Percentiles rank a stretch among this genome's conserved stretches.
Conservation (phyloP, 257 asterid species). For the Gentiana macrophylla region DNA sequence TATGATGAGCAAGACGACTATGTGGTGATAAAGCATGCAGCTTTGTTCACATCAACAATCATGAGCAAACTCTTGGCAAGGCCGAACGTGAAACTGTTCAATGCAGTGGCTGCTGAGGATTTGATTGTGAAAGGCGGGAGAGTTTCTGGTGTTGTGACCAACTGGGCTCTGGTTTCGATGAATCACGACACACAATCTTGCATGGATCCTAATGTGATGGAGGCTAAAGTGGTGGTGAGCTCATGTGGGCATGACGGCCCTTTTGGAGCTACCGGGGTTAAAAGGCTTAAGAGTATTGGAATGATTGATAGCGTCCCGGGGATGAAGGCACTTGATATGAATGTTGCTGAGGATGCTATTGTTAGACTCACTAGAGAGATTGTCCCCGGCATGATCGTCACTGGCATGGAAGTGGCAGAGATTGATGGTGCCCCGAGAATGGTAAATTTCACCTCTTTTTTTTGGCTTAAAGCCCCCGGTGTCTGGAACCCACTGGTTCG, state of each 20-base stretch:
- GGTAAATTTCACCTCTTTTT: conserved; percentile 24
- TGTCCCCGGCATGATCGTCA: conserved; percentile 78
- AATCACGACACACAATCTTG: conserved; percentile 75
- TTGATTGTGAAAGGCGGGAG: conserved; percentile 52
- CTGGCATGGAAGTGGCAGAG: conserved; percentile 86
- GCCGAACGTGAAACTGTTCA: conserved; percentile 68
- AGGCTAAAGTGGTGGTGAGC: conserved; percentile 62
- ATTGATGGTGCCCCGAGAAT: conserved; percentile 77
- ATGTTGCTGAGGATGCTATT: conserved; percentile 70
- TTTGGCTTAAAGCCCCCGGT: no score
- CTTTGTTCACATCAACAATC: conserved; percentile 68
- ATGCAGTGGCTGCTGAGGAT: conserved; percentile 72
- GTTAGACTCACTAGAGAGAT: conserved; percentile 64
- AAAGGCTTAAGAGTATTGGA: conserved; percentile 59
- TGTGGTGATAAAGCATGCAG: conserved; percentile 70
- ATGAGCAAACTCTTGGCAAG: conserved; percentile 67
- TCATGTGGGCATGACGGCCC: conserved; percentile 80
- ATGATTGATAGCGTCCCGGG: conserved; percentile 69
- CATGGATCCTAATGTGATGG: conserved; percentile 77
- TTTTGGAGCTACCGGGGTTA: conserved; percentile 71
- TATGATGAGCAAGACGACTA: conserved; percentile 64
- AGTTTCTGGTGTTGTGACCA: conserved; percentile 61
- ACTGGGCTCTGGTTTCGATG: conserved; percentile 70
- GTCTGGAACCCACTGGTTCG: no score
- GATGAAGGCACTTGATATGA: conserved; percentile 80